Evolutionary conservation across 805 yeast genomes (phyloP).

Genomic region (Candida palmyrensis): DNA sequence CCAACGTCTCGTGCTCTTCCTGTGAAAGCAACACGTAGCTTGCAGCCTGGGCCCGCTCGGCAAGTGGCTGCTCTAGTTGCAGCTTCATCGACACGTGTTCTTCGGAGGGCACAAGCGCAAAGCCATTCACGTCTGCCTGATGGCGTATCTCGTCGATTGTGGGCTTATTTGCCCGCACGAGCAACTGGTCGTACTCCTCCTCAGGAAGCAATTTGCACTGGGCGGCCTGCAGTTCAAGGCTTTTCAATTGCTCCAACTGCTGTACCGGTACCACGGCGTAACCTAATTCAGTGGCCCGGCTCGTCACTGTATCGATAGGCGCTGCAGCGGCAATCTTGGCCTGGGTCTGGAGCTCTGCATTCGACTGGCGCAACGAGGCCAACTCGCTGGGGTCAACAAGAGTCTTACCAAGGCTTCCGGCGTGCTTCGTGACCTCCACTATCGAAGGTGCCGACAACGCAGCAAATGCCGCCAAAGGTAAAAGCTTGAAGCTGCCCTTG

Average conservation of each 20-base stretch:
- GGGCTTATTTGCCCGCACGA: conserved; percentile 23
- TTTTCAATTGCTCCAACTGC: conserved; percentile 12
- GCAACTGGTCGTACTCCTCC: conserved; percentile 27
- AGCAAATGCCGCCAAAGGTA: conserved; percentile 10
- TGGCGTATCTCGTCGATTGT: conserved; percentile 19
- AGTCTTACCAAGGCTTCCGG: conserved; percentile 5
- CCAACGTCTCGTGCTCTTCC: conserved; percentile 1
- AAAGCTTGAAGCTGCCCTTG: conserved; percentile 6
- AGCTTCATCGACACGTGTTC: conserved; percentile 14
- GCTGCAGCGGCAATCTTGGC: neutral
- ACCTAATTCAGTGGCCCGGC: too few relatives aligned
- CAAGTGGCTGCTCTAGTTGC: conserved; percentile 9
- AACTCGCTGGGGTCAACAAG: conserved; percentile 3
- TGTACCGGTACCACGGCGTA: too few relatives aligned
- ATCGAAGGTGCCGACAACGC: conserved; percentile 10
- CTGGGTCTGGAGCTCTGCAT: conserved; percentile 4
- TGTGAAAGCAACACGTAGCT: conserved; percentile 10
- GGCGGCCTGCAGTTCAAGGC: conserved; percentile 5
- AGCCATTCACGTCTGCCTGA: conserved; percentile 23
- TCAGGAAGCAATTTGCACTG: conserved; percentile 10
- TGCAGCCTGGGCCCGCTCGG: conserved; percentile 12
- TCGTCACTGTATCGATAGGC: too few relatives aligned
- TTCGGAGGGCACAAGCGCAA: conserved; percentile 21
- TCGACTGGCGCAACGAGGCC: conserved; percentile 1
- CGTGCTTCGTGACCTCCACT: conserved; percentile 11